Evolutionary conservation across 2,329 filamentous ascomycete genomes (phyloP), one percentile per base, ranked within the genome.

Genomic region (Aspergillus pseudoglaucus): DNA sequence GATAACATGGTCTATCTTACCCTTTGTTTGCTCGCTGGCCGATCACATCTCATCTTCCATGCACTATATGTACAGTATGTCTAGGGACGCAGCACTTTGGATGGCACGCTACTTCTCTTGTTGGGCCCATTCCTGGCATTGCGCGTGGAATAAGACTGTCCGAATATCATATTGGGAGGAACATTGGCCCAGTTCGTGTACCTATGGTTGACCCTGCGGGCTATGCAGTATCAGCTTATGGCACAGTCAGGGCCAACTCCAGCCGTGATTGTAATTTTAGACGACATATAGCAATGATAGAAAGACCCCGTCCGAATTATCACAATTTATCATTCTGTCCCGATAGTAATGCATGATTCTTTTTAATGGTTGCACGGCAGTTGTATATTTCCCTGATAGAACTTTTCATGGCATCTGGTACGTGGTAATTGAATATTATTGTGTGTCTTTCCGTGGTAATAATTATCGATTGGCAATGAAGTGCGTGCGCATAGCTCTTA

Each of bases 51-150:
- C 47, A 54, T 50, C 42, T 49, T 46, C 44, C 44, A 46, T 61
- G 57, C 59, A 61, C 59, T 55, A 60, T 60, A 61, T 61, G 55
- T 59, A 59, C 50, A 60, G 51, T 51, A 54, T 55, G 50, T 40
- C 49, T 51, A 7, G 49, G 51, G 50, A 40, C 39, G 27, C 30
- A 20, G 15, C 14, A 32, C 17, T 46, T 30, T 44, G 25, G 30
- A 38, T 20, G 14, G 32, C 14, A 20, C 20, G 27, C 23, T 8
- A 15, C 3, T 44, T 33, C 20, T 18, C 15, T 12, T 20, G 18
- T 8, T 45, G 32, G 33, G 30, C n/a, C 32, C 9, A 25, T 45
- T 14, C 38, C 14, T 17, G 25, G 25, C 25, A 5, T 30, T 30
- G 12, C 3, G 12, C 10, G 8, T 30, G 25, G 25, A 30, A 30